A percentile compares a stretch with the other conserved stretches of the same genome.
These are phyloP conservation scores for Poteriospumella lacustris DNA, from an alignment of 108 stramenopile genomes.

Conservation along the genomic window DNA sequence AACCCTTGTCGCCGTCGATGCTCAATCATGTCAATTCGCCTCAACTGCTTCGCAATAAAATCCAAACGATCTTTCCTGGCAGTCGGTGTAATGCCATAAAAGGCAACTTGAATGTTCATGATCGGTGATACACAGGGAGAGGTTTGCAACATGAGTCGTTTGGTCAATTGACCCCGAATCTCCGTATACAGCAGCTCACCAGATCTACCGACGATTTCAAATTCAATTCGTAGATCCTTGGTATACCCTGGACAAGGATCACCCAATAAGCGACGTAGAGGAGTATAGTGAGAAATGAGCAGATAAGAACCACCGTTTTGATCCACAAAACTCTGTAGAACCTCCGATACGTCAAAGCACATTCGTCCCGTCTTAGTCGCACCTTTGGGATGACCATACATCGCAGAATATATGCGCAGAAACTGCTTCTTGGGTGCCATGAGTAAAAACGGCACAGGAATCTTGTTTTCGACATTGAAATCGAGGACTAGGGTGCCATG, in stretches of 20 bases:
- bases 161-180: not conserved
- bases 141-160: not conserved
- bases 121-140: not conserved
- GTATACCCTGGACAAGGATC: constrained; percentile 22
- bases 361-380: not conserved
- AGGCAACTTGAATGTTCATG: not conserved
- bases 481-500: not conserved
- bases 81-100: constrained; percentile 10
- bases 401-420: not conserved
- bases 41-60: not conserved
- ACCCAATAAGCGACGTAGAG: not conserved
- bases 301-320: not conserved
- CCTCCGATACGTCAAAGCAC: not conserved
- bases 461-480: not conserved
- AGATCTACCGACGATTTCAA: not conserved
- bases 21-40: too few species aligned
- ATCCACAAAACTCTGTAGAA: constrained; percentile 1
- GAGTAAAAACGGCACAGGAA: not conserved
- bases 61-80: not conserved
- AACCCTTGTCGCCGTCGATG: too few species aligned
- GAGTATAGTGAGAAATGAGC: not conserved
- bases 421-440: not conserved
- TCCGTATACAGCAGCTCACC: not conserved
- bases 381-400: constrained; percentile 14
- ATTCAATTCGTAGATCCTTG: constrained; percentile 1